phyloP scores from a whole-genome alignment of 192 early-diverging fungal species.

The Powellomyces hirtus region DNA sequence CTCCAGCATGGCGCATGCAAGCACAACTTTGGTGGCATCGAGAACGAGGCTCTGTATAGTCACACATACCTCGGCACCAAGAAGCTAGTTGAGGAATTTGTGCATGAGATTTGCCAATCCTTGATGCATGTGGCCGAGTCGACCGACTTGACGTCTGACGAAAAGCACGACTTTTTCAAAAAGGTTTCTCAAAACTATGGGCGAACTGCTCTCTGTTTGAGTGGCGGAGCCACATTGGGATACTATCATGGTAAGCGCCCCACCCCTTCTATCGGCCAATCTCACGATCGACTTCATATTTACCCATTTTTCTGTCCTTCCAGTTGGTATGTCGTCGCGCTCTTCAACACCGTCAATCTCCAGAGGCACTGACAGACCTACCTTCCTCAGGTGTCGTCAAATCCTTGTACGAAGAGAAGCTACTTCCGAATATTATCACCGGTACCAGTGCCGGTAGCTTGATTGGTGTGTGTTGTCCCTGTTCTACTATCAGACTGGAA shows the following conservation, averaged over 20 bases:
- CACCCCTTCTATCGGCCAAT: background rate
- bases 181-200: conserved; percentile 68
- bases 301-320: background rate
- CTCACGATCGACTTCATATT: background rate
- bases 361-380: too few relatives aligned
- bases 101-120: conserved; percentile 53
- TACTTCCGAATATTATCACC: conserved; percentile 74
- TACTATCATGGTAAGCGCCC: conserved; percentile 38
- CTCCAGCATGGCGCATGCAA: conserved; percentile 57
- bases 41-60: conserved; percentile 71
- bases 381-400: conserved; percentile 66
- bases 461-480: conserved; percentile 18
- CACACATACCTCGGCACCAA: conserved; percentile 76
- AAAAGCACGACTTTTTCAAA: conserved; percentile 66
- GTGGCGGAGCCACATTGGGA: conserved; percentile 64
- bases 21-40: conserved; percentile 73
- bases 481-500: background rate
- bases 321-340: background rate
- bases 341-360: too few relatives aligned
- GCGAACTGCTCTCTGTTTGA: conserved; percentile 71
- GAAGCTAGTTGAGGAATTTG: conserved; percentile 63
- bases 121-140: conserved; percentile 32
- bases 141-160: conserved; percentile 24
- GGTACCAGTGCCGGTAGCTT: conserved; percentile 67
- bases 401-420: conserved; percentile 63